A percentile compares a stretch with the other conserved stretches of the same genome.
These are phyloP conservation scores for Pseudogymnoascus pannorum DNA, from an alignment of 2,329 filamentous ascomycete genomes.

Conservation along the genomic window DNA sequence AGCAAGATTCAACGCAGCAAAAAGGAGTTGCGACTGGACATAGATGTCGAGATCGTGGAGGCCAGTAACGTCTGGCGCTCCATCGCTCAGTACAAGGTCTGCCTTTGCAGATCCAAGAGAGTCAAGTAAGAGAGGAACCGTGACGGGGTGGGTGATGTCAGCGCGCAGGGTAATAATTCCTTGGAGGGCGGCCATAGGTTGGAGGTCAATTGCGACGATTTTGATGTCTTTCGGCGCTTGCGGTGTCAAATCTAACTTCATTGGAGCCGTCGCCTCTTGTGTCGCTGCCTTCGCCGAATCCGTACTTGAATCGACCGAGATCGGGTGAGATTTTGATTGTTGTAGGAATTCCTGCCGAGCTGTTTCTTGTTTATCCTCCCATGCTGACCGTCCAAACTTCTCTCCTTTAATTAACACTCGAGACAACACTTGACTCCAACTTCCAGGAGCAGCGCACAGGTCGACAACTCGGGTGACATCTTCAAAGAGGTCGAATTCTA, in stretches of 20 bases:
- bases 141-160: slow-evolving; percentile 95
- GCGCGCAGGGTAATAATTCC: slow-evolving; percentile 89
- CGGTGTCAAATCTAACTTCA: slow-evolving; percentile 26
- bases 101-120: slow-evolving; percentile 75
- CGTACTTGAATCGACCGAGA: slow-evolving; percentile 15
- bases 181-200: slow-evolving; percentile 89
- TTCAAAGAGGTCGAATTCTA: slow-evolving; percentile 90
- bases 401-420: slow-evolving; percentile 90
- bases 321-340: slow-evolving; percentile 19
- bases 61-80: slow-evolving; percentile 92
- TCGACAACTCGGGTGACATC: slow-evolving; percentile 90
- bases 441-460: slow-evolving; percentile 89
- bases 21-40: slow-evolving; percentile 90
- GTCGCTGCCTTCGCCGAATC: slow-evolving; percentile 12
- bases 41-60: slow-evolving; percentile 98
- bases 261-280: slow-evolving; percentile 22
- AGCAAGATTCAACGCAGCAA: slow-evolving; percentile 86
- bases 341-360: slow-evolving; percentile 53
- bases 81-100: slow-evolving; percentile 90
- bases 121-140: slow-evolving; percentile 78
- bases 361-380: slow-evolving; percentile 73
- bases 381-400: slow-evolving; percentile 76
- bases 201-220: slow-evolving; percentile 91
- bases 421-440: slow-evolving; percentile 95
- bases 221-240: slow-evolving; percentile 65